phyloP scores from a whole-genome alignment of 2,329 filamentous ascomycete genomes.

The Trichoderma afroharzianum region DNA sequence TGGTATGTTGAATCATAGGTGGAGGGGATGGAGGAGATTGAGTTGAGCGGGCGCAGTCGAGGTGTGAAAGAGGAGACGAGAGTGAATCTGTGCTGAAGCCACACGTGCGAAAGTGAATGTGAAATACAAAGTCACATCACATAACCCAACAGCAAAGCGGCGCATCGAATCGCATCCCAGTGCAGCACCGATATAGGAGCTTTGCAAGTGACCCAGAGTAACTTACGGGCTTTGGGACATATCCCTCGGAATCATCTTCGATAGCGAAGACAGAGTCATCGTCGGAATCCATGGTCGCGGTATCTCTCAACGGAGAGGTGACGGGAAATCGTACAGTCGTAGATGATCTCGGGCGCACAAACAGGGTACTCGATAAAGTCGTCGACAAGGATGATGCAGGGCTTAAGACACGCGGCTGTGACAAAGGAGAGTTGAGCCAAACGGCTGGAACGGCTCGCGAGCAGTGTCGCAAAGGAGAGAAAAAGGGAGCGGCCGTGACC shows the following conservation, averaged over 20 bases:
- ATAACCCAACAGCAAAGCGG: neutral
- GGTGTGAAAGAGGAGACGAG: neutral
- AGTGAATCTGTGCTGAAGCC: neutral
- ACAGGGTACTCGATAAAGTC: slow-evolving; percentile 21
- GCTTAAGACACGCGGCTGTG: slow-evolving; percentile 23
- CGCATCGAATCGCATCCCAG: neutral
- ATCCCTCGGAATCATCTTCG: slow-evolving; percentile 42
- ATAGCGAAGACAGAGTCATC: slow-evolving; percentile 47
- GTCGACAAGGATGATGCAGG: slow-evolving; percentile 19
- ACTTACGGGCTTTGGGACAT: slow-evolving; percentile 38
- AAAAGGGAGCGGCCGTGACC: slow-evolving; percentile 24
- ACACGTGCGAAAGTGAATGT: neutral
- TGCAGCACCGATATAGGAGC: neutral
- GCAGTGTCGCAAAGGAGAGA: slow-evolving; percentile 25
- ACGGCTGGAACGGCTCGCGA: slow-evolving; percentile 23
- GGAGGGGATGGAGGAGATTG: neutral
- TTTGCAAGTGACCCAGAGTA: neutral
- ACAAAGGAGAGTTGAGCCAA: slow-evolving; percentile 21
- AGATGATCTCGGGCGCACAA: slow-evolving; percentile 15
- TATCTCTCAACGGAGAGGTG: neutral
- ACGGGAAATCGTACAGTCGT: neutral
- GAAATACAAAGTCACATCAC: neutral
- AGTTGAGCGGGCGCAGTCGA: neutral
- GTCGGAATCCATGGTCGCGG: slow-evolving; percentile 52
- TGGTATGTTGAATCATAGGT: neutral